Percentiles rank a stretch among this genome's conserved stretches.
Evolutionary conservation across 345 rosid species (phyloP).

Genomic region (Eucalyptus regnans): DNA sequence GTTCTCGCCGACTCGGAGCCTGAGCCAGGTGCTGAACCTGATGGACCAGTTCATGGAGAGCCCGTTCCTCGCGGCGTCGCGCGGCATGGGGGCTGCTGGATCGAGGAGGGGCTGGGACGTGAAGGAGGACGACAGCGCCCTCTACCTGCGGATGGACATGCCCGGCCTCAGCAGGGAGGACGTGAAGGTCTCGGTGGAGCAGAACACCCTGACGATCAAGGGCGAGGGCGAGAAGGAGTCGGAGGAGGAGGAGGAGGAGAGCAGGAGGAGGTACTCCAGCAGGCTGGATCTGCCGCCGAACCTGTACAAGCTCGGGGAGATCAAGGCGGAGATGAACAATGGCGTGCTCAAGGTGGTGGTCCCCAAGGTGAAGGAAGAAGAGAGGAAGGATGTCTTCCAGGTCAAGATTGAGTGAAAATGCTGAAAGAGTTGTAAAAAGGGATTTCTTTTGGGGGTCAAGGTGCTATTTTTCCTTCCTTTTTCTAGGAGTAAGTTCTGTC

Average conservation of each 20-base stretch:
- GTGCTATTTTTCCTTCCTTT: background rate
- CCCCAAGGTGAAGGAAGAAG: conserved; percentile 66
- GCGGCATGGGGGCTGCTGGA: conserved; percentile 25
- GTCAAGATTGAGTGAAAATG: conserved; percentile 22
- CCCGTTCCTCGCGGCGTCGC: conserved; percentile 14
- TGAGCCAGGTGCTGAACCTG: conserved; percentile 52
- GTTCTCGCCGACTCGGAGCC: conserved; percentile 47
- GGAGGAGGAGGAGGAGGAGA: conserved; percentile 23
- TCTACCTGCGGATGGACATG: conserved; percentile 24
- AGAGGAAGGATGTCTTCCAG: conserved; percentile 29
- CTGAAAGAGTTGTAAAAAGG: no score
- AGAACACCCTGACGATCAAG: conserved; percentile 40
- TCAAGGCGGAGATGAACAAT: conserved; percentile 87
- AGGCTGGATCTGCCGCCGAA: conserved; percentile 30
- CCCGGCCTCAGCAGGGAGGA: conserved; percentile 30
- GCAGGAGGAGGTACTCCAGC: conserved; percentile 33
- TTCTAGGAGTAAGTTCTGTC: background rate
- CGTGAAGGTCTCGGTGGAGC: conserved; percentile 31
- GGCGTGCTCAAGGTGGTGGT: conserved; percentile 70
- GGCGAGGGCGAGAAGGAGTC: conserved; percentile 46
- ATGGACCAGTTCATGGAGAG: conserved; percentile 47
- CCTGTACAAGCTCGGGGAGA: conserved; percentile 25
- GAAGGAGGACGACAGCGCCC: conserved; percentile 24
- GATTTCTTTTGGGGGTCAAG: background rate
- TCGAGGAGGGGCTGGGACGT: conserved; percentile 32